Conservation (phyloP, 2,329 filamentous ascomycete species). For the Clarireedia hainanense region DNA sequence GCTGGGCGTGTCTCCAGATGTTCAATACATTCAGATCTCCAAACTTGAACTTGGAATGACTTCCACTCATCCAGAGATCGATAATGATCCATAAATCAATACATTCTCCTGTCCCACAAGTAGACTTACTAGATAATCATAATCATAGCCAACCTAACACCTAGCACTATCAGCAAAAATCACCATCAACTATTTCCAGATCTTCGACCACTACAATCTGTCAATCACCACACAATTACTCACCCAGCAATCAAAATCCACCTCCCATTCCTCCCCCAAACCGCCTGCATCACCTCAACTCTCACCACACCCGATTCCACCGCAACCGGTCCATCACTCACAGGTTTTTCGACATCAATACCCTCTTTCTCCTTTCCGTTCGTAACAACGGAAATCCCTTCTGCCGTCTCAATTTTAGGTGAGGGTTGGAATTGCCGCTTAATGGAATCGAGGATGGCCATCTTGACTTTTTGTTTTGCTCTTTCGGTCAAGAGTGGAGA, state of each 20-base stretch:
- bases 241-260: constrained; percentile 19
- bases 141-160: not conserved
- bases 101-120: not conserved
- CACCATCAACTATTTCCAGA: no score
- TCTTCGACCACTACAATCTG: not conserved
- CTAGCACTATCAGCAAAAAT: no score
- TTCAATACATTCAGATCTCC: no score
- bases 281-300: constrained; percentile 22
- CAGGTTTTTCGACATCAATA: not conserved
- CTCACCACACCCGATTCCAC: constrained; percentile 16
- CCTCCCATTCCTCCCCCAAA: constrained; percentile 22
- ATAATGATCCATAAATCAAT: not conserved
- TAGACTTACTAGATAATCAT: not conserved
- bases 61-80: no score
- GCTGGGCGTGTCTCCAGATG: no score
- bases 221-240: not conserved
- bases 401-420: not conserved
- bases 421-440: not conserved
- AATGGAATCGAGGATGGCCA: not conserved
- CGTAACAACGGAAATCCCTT: not conserved
- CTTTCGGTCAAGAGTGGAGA: no score
- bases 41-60: no score
- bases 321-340: not conserved
- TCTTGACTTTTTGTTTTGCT: not conserved
- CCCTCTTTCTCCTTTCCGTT: not conserved